Evolutionary conservation across 495 filamentous ascomycete species (phyloP).

Genomic region (Neurospora sublineolata): DNA sequence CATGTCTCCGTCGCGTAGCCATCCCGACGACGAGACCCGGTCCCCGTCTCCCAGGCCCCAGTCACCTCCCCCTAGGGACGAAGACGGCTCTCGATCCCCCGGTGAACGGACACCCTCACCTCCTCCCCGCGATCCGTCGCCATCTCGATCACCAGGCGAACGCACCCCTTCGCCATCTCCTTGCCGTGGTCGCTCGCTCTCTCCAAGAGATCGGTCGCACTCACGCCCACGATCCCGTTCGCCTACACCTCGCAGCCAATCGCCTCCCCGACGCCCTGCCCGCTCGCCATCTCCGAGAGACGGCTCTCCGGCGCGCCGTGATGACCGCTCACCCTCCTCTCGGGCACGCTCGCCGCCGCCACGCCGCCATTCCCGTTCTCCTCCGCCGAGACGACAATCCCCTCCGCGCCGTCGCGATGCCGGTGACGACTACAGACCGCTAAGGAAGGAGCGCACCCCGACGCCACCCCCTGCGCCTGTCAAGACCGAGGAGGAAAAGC

Average conservation of each 20-base stretch:
- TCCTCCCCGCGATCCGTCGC: neutral
- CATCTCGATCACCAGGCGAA: neutral
- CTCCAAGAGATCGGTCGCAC: neutral
- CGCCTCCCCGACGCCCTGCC: neutral
- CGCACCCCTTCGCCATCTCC: slow-evolving; percentile 1
- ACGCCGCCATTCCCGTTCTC: slow-evolving; percentile 15
- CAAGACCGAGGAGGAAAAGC: slow-evolving; percentile 74
- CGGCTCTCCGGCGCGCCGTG: neutral
- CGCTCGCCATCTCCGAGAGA: slow-evolving; percentile 3
- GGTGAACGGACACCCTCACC: neutral
- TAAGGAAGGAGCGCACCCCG: slow-evolving; percentile 25
- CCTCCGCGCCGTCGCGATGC: slow-evolving; percentile 27
- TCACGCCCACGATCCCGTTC: neutral
- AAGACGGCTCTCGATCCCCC: neutral
- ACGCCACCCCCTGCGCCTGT: slow-evolving; percentile 38
- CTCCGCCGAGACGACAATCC: slow-evolving; percentile 12
- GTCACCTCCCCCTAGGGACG: neutral
- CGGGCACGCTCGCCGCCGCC: neutral
- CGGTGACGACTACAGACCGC: slow-evolving; percentile 31
- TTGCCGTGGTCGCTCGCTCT: slow-evolving; percentile 4
- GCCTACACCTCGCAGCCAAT: slow-evolving; percentile 1
- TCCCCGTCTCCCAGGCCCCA: slow-evolving; percentile 3
- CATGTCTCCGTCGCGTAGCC: slow-evolving; percentile 15
- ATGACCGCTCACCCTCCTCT: slow-evolving; percentile 1
- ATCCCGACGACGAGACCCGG: slow-evolving; percentile 2